Evolutionary conservation across 1,139 yeast genomes (phyloP), one percentile per base, ranked within the genome.

Genomic region (Zhuliangozyma parablackwelliae): DNA sequence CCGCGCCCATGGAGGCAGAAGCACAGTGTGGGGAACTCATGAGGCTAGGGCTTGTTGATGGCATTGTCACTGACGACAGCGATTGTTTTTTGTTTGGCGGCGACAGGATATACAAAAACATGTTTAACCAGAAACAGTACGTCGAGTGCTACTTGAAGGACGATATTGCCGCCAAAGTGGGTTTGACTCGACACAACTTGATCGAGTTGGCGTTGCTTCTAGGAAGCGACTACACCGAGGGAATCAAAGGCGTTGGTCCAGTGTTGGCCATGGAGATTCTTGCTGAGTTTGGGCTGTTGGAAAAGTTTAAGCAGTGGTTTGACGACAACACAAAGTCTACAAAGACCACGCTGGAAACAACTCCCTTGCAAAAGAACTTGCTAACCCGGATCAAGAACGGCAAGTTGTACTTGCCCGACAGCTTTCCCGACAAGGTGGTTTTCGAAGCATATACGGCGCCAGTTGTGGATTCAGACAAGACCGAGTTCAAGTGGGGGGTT

Each of bases 1-100:
- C 96, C 0, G 97, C 97, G 0, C 97, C 97, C 0, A 88, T 87
- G 88, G 98, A 92, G 60, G 98, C 98, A 1, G 98, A 92, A 63
- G 97, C 97, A 0, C 98, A 92, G 53, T 92, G 98, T 61, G 97
- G 96, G 0, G 87, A 82, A 47, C 62, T 92, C 9, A 60, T 78
- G 34, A 59, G 61, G 21, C 57, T 88, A 12, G 77, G 76, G 0
- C 67, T 92, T 21, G 97, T 92, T 2, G 98, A 94, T 58, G 99
- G 98, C 0, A 85, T 92, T 16, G 82, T 94, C 13, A 94, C 98
- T 0, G 99, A 94, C 57, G 99, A 94, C 66, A 87, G 96, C 49
- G 99, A 94, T 72, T 89, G 96, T 37, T 92, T 94, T 50, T 61
- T 94, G 31, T 94, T 94, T 65, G 98, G 97, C 0, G 97, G 96